phyloP scores from a whole-genome alignment of 345 rosid genomes.

The Murraya koenigii region DNA sequence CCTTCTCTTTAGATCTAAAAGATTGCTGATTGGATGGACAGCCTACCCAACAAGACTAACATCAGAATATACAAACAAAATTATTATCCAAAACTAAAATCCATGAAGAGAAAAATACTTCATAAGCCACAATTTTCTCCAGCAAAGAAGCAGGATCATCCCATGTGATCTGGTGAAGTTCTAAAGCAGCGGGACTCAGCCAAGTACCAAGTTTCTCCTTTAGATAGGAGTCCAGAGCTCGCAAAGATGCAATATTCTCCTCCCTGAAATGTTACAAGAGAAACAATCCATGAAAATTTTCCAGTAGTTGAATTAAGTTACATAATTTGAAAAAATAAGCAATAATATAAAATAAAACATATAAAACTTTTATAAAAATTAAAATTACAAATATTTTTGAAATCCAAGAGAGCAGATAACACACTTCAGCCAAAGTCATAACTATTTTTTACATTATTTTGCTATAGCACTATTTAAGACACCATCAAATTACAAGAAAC shows the following conservation, averaged over 20 bases:
- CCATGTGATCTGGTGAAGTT: conserved; percentile 95
- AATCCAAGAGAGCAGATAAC: neutral
- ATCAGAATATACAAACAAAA: conserved; percentile 6
- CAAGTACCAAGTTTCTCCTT: conserved; percentile 87
- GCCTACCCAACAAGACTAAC: conserved; percentile 45
- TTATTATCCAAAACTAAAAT: neutral
- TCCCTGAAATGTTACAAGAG: conserved; percentile 46
- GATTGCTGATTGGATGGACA: conserved; percentile 93
- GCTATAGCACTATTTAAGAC: neutral
- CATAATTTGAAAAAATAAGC: neutral
- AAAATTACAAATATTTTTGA: neutral
- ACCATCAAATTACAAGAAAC: neutral
- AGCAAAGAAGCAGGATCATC: conserved; percentile 88
- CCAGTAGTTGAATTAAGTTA: no score
- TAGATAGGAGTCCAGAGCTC: conserved; percentile 69
- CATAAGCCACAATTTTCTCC: conserved; percentile 92
- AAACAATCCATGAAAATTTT: neutral
- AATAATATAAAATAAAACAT: neutral
- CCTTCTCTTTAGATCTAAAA: conserved; percentile 89
- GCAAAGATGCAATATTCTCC: conserved; percentile 59
- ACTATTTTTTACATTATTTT: neutral
- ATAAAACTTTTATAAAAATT: neutral
- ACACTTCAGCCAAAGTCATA: neutral
- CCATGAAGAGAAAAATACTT: conserved; percentile 42
- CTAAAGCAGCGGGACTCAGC: conserved; percentile 90